Base-by-base conservation (phyloP, 2,329 filamentous ascomycete genomes). In the Neofusicoccum sp. region DNA sequence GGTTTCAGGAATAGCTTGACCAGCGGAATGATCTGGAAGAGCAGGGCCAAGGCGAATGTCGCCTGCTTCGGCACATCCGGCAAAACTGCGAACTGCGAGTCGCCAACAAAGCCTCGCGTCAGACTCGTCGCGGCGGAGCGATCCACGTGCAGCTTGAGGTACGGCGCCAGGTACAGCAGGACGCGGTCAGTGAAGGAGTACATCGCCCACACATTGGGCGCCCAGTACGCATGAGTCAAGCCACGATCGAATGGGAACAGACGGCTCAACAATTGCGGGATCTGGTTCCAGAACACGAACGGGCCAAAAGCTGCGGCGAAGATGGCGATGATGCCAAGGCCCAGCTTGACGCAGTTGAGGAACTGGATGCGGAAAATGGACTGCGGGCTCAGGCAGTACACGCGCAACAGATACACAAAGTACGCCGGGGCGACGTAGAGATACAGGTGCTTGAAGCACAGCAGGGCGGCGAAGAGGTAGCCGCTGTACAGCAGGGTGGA, bases 401-500 rank as follows among this genome's bases (percentile, higher is more conserved):
- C 84, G 67, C 95, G 86, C n/a, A 98, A 84, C 9, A 99, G 84
- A 75, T 90, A 98, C 66, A 97, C 89, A 72, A 98, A 97, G 78
- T 97, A 99, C 33, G 95, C 95, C 3, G 95, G 93, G 1, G 94
- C 93, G 31, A 99, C 85, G 76, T 99, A 99, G 41, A 97, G 88
- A 76, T 98, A 97, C 68, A 99, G 98, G 77, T 99, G 95, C 81
- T 99, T 99, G 79, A 98, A 87, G 80, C 94, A 98, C 60, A 99
- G 79, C 52, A 99, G 81, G 1, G 85, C 84, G 2, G 94, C 93
- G 76, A 98, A 99, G 6, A 93, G 77, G 1, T 96, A 80, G 0
- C 93, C 95, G 69, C 93, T 95, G 49, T 83, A 81, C 11, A 98
- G 83, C 37, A 95, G 81, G 0, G 90, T 90, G 2, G 89, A 89